phyloP scores from a whole-genome alignment of 306 rosid genomes.

The Mucuna pruriens region DNA sequence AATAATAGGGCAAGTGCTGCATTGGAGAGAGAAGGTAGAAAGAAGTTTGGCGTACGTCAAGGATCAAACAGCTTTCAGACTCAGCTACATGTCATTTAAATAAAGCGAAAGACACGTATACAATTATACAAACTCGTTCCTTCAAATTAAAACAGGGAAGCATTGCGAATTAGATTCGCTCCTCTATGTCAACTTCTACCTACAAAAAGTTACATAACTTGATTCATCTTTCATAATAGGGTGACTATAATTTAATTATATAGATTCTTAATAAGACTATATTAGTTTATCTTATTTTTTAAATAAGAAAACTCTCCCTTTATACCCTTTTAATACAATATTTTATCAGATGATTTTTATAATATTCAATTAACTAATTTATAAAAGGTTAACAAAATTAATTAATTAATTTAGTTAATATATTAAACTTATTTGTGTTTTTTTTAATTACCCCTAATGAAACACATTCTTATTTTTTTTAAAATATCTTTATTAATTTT shows the following conservation, averaged over 20 bases:
- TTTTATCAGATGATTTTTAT: too few relatives aligned
- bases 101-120: neutral
- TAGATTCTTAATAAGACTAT: neutral
- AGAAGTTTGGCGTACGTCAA: neutral
- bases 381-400: too few relatives aligned
- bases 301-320: neutral
- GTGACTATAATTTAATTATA: neutral
- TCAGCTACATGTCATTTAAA: constrained; percentile 21
- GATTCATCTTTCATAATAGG: neutral
- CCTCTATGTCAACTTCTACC: neutral
- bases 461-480: too few relatives aligned
- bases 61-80: neutral
- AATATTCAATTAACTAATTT: too few relatives aligned
- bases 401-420: too few relatives aligned
- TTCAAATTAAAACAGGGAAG: neutral
- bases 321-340: neutral
- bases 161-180: neutral
- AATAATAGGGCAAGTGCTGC: neutral
- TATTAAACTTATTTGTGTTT: too few relatives aligned
- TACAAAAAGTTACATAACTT: neutral
- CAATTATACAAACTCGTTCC: neutral
- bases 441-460: too few relatives aligned
- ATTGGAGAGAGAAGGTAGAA: too few relatives aligned
- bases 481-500: too few relatives aligned
- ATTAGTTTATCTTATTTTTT: neutral